Conservation (phyloP, 2,329 filamentous ascomycete species). For the Exophiala oligosperma region DNA sequence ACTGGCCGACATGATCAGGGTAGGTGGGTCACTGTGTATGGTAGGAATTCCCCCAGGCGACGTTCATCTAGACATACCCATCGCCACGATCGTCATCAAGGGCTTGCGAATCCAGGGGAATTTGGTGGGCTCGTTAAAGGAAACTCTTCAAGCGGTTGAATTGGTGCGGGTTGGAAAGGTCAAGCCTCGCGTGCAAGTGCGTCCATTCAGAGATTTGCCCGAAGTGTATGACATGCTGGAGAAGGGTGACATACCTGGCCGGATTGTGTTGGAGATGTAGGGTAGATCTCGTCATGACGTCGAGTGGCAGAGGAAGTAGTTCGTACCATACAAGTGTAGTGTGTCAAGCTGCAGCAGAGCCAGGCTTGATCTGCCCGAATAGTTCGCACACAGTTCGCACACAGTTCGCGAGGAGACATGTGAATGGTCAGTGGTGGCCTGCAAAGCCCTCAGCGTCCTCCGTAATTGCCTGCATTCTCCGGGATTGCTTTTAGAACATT, state of each 20-base stretch:
- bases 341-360: neutral
- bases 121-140: constrained; percentile 46
- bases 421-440: neutral
- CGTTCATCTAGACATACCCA: constrained; percentile 41
- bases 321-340: neutral
- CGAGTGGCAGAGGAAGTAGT: neutral
- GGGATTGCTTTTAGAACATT: neutral
- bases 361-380: neutral
- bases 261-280: constrained; percentile 41
- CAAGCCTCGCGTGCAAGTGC: constrained; percentile 43
- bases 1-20: constrained; percentile 45
- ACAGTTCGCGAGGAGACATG: neutral
- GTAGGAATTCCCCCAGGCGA: constrained; percentile 45
- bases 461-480: neutral
- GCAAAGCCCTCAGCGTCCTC: neutral
- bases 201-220: constrained; percentile 44
- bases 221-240: constrained; percentile 47
- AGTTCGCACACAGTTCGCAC: neutral
- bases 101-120: constrained; percentile 46
- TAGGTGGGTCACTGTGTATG: constrained; percentile 45
- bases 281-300: neutral
- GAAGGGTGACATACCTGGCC: constrained; percentile 44
- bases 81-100: constrained; percentile 48
- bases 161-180: constrained; percentile 43
- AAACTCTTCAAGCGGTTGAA: constrained; percentile 49